These are phyloP conservation scores for Fusarium verrucosum DNA, from an alignment of 2,329 filamentous ascomycete species.

Conservation along the genomic window DNA sequence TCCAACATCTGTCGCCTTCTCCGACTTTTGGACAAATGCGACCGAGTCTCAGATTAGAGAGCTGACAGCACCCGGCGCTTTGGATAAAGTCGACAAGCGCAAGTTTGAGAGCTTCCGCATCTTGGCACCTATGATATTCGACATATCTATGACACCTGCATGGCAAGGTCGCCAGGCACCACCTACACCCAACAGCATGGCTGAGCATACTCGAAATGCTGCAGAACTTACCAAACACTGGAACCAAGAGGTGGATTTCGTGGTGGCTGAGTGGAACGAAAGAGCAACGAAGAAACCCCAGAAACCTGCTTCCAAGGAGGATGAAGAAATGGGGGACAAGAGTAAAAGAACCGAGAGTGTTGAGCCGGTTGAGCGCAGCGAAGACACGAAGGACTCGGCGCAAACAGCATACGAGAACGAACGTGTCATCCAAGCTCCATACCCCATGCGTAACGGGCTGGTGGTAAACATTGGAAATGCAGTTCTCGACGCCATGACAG, in stretches of 20 bases:
- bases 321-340: constrained; percentile 18
- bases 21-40: constrained; percentile 52
- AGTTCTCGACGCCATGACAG: constrained; percentile 57
- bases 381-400: constrained; percentile 3
- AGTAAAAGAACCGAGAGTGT: constrained; percentile 16
- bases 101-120: constrained; percentile 58
- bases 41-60: constrained; percentile 41
- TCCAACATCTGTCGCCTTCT: constrained; percentile 56
- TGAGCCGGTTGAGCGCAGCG: constrained; percentile 14
- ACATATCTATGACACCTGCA: constrained; percentile 63
- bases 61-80: constrained; percentile 39
- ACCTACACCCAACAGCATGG: constrained; percentile 56
- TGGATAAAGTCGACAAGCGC: constrained; percentile 41
- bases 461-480: constrained; percentile 54
- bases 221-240: constrained; percentile 60
- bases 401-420: constrained; percentile 23
- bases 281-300: constrained; percentile 55
- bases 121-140: constrained; percentile 61
- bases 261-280: constrained; percentile 56
- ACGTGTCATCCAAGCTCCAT: constrained; percentile 46
- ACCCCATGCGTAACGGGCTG: constrained; percentile 54
- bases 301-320: constrained; percentile 34
- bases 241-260: constrained; percentile 57
- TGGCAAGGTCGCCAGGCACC: constrained; percentile 59
- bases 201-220: constrained; percentile 65